Base-by-base conservation (phyloP, 1,284 basidiomycete species). In the Mycena sp. region DNA sequence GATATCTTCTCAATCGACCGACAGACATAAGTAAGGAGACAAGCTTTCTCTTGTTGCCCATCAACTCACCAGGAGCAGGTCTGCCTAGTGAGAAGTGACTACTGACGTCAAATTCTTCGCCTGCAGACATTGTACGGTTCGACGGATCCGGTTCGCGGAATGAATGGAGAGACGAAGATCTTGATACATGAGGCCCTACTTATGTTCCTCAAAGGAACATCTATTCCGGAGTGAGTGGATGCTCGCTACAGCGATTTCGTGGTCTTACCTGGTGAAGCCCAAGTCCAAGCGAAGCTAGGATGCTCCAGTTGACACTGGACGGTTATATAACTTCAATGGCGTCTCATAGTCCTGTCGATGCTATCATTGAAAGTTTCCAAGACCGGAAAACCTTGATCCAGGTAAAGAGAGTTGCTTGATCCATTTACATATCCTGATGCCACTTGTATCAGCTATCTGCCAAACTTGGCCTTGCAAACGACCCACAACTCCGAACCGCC, bases 321-420 rank as follows among this genome's bases (percentile, higher is more conserved):
- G 52, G 46, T 9, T 64, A 69, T 30, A 10, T 60, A 7, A 20
- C 44, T 22, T 59, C 70, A 14, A 72, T 54, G 60, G n/a, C 66
- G 6, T 63, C 56, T 10, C 55, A 65, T 8, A 65, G 20, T 34
- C 30, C 56, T 22, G 62, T 72, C 48, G 54, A 30, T 38, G 62
- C 56, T 20, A 61, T 72, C 34, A 50, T 65, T 13, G 38, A 55
- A 30, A 72, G 70, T 37, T n/a, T 65, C 54, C 25, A 63, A 38
- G 52, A 25, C n/a, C 55, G 70, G 7, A 57, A 60, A 22, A 61
- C 30, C 20, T 63, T 71, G 30, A 41, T 71, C 14, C 57, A 67
- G 50, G 69, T 71, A 30, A 3, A 25, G 13, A 38, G 0, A 11
- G 2, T 4, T 9, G 20, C 16, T 44, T n/a, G 34, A 41, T 37